These are phyloP conservation scores for Colletotrichum acutatum DNA, from an alignment of 2,329 filamentous ascomycete genomes.

Conservation along the genomic window DNA sequence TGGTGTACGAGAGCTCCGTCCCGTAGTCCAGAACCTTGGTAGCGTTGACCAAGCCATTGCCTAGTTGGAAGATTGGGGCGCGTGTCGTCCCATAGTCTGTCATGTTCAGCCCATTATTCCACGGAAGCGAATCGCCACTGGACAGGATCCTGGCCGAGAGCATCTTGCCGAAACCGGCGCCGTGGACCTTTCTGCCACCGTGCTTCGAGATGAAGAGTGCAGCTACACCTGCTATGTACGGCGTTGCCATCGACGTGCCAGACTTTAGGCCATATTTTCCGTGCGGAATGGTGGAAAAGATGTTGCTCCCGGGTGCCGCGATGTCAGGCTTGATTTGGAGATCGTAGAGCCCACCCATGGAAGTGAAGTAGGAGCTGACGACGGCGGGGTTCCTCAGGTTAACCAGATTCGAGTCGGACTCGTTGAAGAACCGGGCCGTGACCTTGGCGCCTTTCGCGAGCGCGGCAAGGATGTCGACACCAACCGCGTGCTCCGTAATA, in stretches of 20 bases:
- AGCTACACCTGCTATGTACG: constrained; percentile 63
- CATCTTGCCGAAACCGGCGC: constrained; percentile 41
- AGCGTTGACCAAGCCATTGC: constrained; percentile 59
- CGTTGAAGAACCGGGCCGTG: constrained; percentile 12
- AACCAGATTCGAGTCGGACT: neutral
- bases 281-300: constrained; percentile 60
- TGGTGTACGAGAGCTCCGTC: constrained; percentile 51
- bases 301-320: constrained; percentile 59
- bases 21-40: constrained; percentile 55
- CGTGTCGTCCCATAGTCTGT: constrained; percentile 33
- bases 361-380: constrained; percentile 50
- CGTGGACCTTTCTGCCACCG: constrained; percentile 53
- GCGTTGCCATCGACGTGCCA: constrained; percentile 68
- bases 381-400: constrained; percentile 13
- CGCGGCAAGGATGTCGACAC: constrained; percentile 6
- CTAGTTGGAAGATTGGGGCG: constrained; percentile 53
- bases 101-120: constrained; percentile 39
- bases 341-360: constrained; percentile 64
- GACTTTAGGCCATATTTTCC: constrained; percentile 57
- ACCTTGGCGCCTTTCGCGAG: constrained; percentile 8
- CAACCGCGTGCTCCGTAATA: neutral
- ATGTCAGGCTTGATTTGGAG: constrained; percentile 62
- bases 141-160: constrained; percentile 43
- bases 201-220: constrained; percentile 56
- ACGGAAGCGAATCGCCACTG: constrained; percentile 49